These are phyloP conservation scores for Chalciporus sp. DNA, from an alignment of 1,284 basidiomycete species.

Conservation along the genomic window DNA sequence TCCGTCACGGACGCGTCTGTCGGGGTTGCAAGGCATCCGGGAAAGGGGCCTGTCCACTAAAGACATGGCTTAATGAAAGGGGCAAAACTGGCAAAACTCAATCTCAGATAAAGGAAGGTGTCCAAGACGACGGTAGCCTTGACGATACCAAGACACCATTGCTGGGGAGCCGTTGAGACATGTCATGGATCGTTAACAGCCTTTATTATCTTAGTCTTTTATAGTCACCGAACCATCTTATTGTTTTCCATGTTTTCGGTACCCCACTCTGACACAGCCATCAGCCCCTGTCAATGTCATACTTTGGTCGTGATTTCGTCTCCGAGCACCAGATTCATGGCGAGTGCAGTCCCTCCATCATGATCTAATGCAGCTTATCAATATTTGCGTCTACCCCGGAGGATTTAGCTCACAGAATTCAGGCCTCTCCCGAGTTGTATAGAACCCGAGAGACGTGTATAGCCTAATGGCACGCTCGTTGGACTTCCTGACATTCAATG, in stretches of 20 bases:
- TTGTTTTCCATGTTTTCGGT: neutral
- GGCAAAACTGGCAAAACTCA: neutral
- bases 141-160: neutral
- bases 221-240: neutral
- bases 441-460: constrained; percentile 8
- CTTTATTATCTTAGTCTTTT: neutral
- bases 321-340: constrained; percentile 5
- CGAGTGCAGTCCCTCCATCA: constrained; percentile 5
- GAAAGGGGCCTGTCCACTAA: constrained; percentile 29
- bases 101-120: neutral
- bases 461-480: constrained; percentile 11
- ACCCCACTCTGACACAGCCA: neutral
- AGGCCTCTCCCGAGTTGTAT: neutral
- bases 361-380: neutral
- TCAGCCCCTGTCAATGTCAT: neutral
- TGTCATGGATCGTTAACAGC: neutral
- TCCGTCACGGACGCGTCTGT: constrained; percentile 62
- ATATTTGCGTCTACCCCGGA: neutral
- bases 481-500: constrained; percentile 8
- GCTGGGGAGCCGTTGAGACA: neutral
- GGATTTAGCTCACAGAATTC: neutral
- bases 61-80: constrained; percentile 26
- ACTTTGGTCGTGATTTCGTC: neutral
- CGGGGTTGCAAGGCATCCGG: constrained; percentile 51
- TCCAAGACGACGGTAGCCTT: neutral